Evolutionary conservation across 1,139 yeast species (phyloP).

Genomic region (Blastobotrys capitulatus): DNA sequence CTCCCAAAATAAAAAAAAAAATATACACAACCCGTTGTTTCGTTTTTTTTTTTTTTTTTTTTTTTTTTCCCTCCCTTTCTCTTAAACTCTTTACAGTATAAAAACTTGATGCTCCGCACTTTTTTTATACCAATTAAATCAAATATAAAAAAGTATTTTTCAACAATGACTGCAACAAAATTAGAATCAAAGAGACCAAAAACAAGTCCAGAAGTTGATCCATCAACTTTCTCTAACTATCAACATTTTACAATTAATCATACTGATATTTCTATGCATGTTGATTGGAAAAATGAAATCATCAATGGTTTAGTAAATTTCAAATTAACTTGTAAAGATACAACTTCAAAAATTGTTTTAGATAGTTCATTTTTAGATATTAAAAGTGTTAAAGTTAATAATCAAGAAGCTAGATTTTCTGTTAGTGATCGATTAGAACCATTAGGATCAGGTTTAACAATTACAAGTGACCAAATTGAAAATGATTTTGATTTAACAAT

Average conservation of each 20-base stretch:
- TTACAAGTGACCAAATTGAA: conserved; percentile 23
- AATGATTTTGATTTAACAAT: conserved; percentile 37
- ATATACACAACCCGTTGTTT: not conserved
- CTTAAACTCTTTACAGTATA: not conserved
- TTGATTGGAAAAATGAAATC: conserved; percentile 49
- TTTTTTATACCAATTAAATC: not conserved
- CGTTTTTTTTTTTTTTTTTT: not conserved
- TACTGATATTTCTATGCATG: conserved; percentile 49
- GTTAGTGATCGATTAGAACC: conserved; percentile 51
- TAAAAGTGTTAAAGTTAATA: conserved; percentile 44
- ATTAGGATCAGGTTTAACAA: conserved; percentile 58
- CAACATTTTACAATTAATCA: conserved; percentile 44
- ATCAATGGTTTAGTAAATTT: conserved; percentile 55
- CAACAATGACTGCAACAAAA: conserved; percentile 11
- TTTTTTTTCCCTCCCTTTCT: too few relatives aligned
- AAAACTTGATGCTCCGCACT: not conserved
- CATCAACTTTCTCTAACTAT: conserved; percentile 75
- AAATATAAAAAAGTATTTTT: not conserved
- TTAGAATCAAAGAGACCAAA: conserved; percentile 18
- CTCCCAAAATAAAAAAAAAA: not conserved
- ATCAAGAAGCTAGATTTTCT: conserved; percentile 32
- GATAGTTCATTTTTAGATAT: conserved; percentile 67
- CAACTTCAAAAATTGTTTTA: conserved; percentile 40
- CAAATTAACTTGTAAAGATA: conserved; percentile 34
- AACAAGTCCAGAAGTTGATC: conserved; percentile 41